Conservation (phyloP, 2,329 filamentous ascomycete species). For the Ceratocystis ficicola region DNA sequence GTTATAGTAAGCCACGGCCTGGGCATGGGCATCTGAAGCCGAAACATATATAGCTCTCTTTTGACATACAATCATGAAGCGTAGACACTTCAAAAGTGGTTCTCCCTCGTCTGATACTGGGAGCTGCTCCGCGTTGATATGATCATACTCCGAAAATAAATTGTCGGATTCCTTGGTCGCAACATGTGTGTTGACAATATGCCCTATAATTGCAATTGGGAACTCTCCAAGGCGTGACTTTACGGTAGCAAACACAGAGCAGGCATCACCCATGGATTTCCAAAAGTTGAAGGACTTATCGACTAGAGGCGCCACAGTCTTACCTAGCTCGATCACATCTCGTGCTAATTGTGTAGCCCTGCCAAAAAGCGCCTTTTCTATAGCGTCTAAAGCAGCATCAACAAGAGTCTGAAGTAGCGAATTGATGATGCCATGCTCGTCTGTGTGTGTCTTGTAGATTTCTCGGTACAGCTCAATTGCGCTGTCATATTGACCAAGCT, state of each 20-base stretch:
- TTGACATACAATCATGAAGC: constrained; percentile 68
- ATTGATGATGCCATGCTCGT: constrained; percentile 77
- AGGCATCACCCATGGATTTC: constrained; percentile 85
- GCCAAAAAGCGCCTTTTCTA: constrained; percentile 78
- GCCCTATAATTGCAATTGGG: constrained; percentile 44
- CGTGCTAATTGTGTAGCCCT: constrained; percentile 61
- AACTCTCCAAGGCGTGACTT: constrained; percentile 52
- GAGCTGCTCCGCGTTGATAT: constrained; percentile 38
- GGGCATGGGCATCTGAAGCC: constrained; percentile 65
- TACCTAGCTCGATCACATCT: constrained; percentile 57
- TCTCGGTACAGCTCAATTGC: constrained; percentile 64
- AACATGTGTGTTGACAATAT: constrained; percentile 43
- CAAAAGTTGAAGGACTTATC: constrained; percentile 80
- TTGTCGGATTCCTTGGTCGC: constrained; percentile 37
- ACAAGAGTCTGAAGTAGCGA: constrained; percentile 79
- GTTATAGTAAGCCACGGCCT: constrained; percentile 95
- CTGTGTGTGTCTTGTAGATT: constrained; percentile 54
- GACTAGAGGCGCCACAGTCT: constrained; percentile 46
- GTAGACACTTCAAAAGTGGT: constrained; percentile 48
- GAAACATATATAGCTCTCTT: constrained; percentile 72
- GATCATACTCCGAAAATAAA: constrained; percentile 55
- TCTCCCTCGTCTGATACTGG: constrained; percentile 27
- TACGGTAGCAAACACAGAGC: constrained; percentile 67
- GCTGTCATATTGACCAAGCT: constrained; percentile 79
- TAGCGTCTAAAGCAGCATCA: constrained; percentile 63